Evolutionary conservation across 129 eudicot genomes (phyloP).

Genomic region (Saposhnikovia divaricata): DNA sequence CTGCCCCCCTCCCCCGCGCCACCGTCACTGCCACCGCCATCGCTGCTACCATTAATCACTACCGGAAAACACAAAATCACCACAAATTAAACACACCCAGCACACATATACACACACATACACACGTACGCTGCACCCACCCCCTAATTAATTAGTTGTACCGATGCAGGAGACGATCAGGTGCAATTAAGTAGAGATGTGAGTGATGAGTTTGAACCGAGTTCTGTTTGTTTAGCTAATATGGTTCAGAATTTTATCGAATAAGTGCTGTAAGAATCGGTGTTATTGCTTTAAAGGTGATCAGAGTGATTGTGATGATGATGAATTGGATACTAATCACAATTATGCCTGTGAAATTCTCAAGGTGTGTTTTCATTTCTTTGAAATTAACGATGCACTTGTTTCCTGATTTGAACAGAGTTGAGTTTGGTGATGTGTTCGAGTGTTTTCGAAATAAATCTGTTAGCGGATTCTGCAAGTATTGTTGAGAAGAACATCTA

Average conservation of each 20-base stretch:
- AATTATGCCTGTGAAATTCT: constrained; percentile 42
- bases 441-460: constrained; percentile 48
- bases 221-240: constrained; percentile 65
- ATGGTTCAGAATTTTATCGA: constrained; percentile 68
- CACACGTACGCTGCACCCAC: no score
- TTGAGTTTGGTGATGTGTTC: constrained; percentile 18
- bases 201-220: constrained; percentile 57
- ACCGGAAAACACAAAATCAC: no score
- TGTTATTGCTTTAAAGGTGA: constrained; percentile 71
- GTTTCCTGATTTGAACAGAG: no score
- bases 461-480: constrained; percentile 58
- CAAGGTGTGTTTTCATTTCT: constrained; percentile 30
- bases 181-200: constrained; percentile 24
- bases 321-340: constrained; percentile 41
- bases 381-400: no score
- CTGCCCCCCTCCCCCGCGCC: no score
- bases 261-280: constrained; percentile 47
- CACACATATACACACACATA: no score
- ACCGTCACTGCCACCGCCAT: no score
- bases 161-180: constrained; percentile 12
- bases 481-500: constrained; percentile 51
- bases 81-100: no score
- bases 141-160: no score
- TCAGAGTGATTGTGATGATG: constrained; percentile 71
- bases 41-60: no score